Conservation (phyloP, 331 rosid species). For the Phaseolus coccineus region DNA sequence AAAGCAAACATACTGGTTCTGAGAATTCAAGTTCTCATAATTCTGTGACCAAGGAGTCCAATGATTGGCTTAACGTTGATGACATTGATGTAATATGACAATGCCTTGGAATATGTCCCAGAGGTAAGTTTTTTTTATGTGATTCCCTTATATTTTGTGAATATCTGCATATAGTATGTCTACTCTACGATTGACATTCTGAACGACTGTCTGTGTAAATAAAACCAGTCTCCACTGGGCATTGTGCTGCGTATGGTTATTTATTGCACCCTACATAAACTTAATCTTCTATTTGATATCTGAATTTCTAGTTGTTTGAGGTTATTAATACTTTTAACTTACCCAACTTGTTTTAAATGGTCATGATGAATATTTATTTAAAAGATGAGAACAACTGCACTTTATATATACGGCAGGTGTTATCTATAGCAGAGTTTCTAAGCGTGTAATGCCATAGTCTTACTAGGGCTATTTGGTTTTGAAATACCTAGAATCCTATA, state of each 20-base stretch:
- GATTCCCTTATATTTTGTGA: slow-evolving; percentile 56
- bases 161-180: slow-evolving; percentile 55
- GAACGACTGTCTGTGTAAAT: slow-evolving; percentile 67
- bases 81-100: slow-evolving; percentile 81
- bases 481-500: not conserved
- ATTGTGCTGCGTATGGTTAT: slow-evolving; percentile 50
- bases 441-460: not conserved
- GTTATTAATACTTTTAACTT: slow-evolving; percentile 20
- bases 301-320: slow-evolving; percentile 33
- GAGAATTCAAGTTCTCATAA: slow-evolving; percentile 67
- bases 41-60: slow-evolving; percentile 75
- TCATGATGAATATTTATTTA: not conserved
- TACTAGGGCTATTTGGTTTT: slow-evolving; percentile 13
- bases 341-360: not conserved
- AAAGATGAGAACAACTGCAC: not conserved
- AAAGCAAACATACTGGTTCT: slow-evolving; percentile 59
- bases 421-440: slow-evolving; percentile 26
- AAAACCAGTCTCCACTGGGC: slow-evolving; percentile 53
- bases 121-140: slow-evolving; percentile 41
- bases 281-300: slow-evolving; percentile 33
- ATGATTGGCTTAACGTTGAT: slow-evolving; percentile 92
- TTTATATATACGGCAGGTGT: not conserved
- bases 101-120: slow-evolving; percentile 35
- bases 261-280: slow-evolving; percentile 43
- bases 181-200: slow-evolving; percentile 50